Base-by-base conservation (phyloP, 306 rosid species). In the Prunus padus region DNA sequence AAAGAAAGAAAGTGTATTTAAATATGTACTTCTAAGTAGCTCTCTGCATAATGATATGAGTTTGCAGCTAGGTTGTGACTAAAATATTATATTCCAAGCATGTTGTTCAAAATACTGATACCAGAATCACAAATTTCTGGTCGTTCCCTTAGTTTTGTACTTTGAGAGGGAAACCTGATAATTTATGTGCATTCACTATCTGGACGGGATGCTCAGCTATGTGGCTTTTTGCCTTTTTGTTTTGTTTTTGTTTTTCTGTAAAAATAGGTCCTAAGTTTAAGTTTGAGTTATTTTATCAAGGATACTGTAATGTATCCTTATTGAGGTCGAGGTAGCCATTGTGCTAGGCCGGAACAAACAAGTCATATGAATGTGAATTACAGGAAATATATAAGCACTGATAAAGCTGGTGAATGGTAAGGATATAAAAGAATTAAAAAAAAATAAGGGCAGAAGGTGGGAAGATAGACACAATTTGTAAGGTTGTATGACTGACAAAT, bases 61-160 rank as follows among this genome's bases (percentile, higher is more conserved):
- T 46, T 25, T 46, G 37, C 3, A 67, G 40, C 72, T 67, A 13
- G 22, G 7, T 22, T 44, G 54, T 20, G 3, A 45, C 10, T 14
- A 26, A 46, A 23, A 28, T 67, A 49, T 69, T 26, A 47, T 16
- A 9, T 26, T 47, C 52, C 22, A 20, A 37, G 42, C 42, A 6
- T 37, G n/a, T 20, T 66, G 71, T 66, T 47, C 33, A 26, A 37
- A 49, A 68, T 47, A 49, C 25, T 69, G 44, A 69, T 49, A 69
- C 49, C 69, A 33, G 1, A 26, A 49, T 26, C 37, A 69, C 59
- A 26, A 49, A 33, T 26, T 8, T 47, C 49, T 47, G 25, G 45
- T 49, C 5, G 42, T 49, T 49, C 73, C 26, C 60, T 18, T 69
- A 14, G 2, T 13, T n/a, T 68, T 18, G 23, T 37, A 57, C 44